phyloP scores from a whole-genome alignment of 2,329 filamentous ascomycete genomes.

The Graphilbum fragrans region DNA sequence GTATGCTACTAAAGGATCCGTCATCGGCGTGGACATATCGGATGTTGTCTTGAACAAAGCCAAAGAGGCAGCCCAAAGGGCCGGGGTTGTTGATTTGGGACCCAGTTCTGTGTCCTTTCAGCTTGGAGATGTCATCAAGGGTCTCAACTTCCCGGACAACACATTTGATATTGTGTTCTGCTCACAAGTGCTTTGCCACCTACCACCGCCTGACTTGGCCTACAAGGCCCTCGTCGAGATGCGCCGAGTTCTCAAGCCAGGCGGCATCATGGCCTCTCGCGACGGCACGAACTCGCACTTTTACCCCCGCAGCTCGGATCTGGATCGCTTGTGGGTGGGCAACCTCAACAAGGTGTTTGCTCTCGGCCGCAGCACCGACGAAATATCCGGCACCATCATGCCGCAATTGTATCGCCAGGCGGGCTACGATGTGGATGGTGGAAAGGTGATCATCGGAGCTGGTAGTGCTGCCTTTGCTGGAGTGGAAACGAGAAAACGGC shows the following conservation, averaged over 20 bases:
- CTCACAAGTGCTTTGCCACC: slow-evolving; percentile 29
- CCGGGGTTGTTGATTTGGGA: slow-evolving; percentile 5
- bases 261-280: slow-evolving; percentile 25
- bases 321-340: slow-evolving; percentile 16
- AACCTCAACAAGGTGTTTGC: slow-evolving; percentile 13
- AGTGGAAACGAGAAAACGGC: slow-evolving; percentile 15
- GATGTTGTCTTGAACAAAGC: slow-evolving; percentile 15
- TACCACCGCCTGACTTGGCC: slow-evolving; percentile 18
- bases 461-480: slow-evolving; percentile 17
- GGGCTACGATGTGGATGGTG: slow-evolving; percentile 16
- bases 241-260: slow-evolving; percentile 27
- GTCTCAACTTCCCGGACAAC: slow-evolving; percentile 25
- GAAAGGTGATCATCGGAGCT: slow-evolving; percentile 17
- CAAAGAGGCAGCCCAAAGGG: slow-evolving; percentile 5
- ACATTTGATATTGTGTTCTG: slow-evolving; percentile 29
- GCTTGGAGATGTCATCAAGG: slow-evolving; percentile 19
- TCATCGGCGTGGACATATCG: slow-evolving; percentile 26
- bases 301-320: slow-evolving; percentile 15
- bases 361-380: no score
- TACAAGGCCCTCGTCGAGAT: slow-evolving; percentile 24
- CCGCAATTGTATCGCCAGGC: slow-evolving; percentile 18
- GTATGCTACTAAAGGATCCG: slow-evolving; percentile 24
- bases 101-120: slow-evolving; percentile 16
- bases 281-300: slow-evolving; percentile 18
- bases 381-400: slow-evolving; percentile 12